Evolutionary conservation across 208 protist genomes (phyloP), one percentile per base, ranked within the genome.

Genomic region (Acanthamoeba royreba): DNA sequence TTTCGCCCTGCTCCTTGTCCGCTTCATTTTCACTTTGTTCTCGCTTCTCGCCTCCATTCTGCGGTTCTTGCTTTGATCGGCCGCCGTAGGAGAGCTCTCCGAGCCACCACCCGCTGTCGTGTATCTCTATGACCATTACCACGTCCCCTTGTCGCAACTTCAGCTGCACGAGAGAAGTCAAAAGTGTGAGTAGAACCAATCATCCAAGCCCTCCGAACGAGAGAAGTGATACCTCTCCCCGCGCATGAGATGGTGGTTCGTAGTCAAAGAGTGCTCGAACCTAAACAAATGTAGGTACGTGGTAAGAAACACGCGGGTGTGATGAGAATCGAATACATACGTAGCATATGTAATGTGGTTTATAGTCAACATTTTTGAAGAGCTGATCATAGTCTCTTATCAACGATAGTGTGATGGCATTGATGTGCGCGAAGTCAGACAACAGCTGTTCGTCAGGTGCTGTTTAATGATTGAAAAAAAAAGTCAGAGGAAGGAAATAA

Each of bases 51-150:
- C 35, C 8, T 19, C 9, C 3, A 28, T 33, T 52, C 19, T 17
- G 13, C 38, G 19, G 72, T n/a, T 25, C 25, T n/a, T 22, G 35
- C 31, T 22, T 9, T 40, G 17, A 87, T 15, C 77, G 25, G 17
- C n/a, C 38, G 13, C 38, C 38, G 72, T 43, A 83, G 43, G 72
- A 83, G 4, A 83, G 17, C 52, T 89, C 47, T 38, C 81, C 81
- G 11, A 63, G 42, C 81, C 81, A 89, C 81, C 81, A 89, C 31
- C 81, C 81, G 81, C 81, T 89, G 43, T 31, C 35, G 52, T 89
- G 81, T 2, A 38, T 66, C 28, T 89, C 81, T 17, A 89, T 66
- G 28, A 89, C 81, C 49, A 89, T 63, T 22, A 89, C 8, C 43
- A 89, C 81, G 15, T 89, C 81, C 1, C 81, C 81, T 66, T 66